A percentile compares a stretch with the other conserved stretches of the same genome.
Evolutionary conservation across 1,284 basidiomycete genomes (phyloP).

Genomic region (Golubevia sp.): DNA sequence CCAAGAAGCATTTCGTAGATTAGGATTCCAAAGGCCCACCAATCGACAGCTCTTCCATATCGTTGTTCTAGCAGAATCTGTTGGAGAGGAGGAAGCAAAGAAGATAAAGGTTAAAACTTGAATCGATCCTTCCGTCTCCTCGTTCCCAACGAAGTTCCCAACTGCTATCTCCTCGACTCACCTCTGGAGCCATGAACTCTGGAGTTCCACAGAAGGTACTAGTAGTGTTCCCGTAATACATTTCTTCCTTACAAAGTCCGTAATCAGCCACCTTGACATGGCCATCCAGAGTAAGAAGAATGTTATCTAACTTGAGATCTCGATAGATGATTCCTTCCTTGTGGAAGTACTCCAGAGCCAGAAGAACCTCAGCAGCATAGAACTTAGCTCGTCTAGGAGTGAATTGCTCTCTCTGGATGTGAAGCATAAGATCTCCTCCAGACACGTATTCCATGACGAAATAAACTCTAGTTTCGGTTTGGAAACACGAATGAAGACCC

Average conservation of each 20-base stretch:
- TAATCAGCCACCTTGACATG: slow-evolving; percentile 99
- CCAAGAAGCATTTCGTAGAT: slow-evolving; percentile 99
- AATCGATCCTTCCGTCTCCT: neutral
- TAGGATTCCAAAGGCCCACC: slow-evolving; percentile 99
- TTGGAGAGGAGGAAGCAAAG: neutral
- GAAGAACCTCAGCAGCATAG: slow-evolving; percentile 95
- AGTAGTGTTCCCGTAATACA: slow-evolving; percentile 97
- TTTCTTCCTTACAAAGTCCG: slow-evolving; percentile 98
- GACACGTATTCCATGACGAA: slow-evolving; percentile 79
- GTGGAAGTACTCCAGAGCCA: slow-evolving; percentile 98
- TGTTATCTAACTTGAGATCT: slow-evolving; percentile 98
- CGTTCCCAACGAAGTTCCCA: neutral
- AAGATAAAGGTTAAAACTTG: neutral
- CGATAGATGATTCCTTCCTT: slow-evolving; percentile 89
- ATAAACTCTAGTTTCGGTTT: slow-evolving; percentile 95
- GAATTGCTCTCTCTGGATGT: slow-evolving; percentile 81
- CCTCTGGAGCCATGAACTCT: slow-evolving; percentile 99
- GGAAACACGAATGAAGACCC: slow-evolving; percentile 97
- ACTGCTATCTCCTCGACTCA: slow-evolving; percentile 59
- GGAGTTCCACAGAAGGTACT: slow-evolving; percentile 99
- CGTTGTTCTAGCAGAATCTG: slow-evolving; percentile 96
- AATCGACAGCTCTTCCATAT: slow-evolving; percentile 97
- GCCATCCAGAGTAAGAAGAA: slow-evolving; percentile 91
- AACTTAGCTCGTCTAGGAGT: slow-evolving; percentile 88
- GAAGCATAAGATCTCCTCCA: slow-evolving; percentile 79